Conservation (phyloP, 179 eudicot species). For the Spergularia azorica region DNA sequence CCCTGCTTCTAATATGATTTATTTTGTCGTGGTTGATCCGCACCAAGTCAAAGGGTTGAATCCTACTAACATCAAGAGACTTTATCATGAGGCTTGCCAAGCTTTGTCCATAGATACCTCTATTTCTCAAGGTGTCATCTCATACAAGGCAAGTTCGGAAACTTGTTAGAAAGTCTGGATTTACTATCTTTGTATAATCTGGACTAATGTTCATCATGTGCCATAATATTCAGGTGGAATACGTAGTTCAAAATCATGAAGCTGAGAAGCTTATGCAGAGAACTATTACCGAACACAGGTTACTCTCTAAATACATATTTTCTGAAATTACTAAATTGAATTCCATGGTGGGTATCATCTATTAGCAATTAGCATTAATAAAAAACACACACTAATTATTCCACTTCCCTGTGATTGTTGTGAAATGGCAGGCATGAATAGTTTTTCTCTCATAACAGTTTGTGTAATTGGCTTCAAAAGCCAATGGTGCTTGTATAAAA, state of each 20-base stretch:
- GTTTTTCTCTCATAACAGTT: neutral
- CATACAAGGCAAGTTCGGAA: conserved; percentile 58
- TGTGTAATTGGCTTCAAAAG: neutral
- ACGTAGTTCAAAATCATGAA: conserved; percentile 67
- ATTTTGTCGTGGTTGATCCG: conserved; percentile 80
- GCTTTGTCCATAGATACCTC: conserved; percentile 63
- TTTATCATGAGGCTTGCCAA: conserved; percentile 82
- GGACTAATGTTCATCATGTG: conserved; percentile 13
- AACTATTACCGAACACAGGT: conserved; percentile 71
- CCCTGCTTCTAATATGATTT: conserved; percentile 68
- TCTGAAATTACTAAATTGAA: conserved; percentile 7
- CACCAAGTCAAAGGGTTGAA: conserved; percentile 75
- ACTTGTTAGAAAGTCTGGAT: neutral
- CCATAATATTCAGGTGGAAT: conserved; percentile 65
- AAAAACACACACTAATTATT: neutral
- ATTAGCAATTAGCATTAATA: too few species aligned
- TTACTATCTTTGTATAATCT: neutral
- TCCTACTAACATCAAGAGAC: conserved; percentile 70
- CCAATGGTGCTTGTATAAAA: neutral
- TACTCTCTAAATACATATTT: conserved; percentile 18
- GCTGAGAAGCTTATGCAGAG: conserved; percentile 77
- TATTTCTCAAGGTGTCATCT: conserved; percentile 48
- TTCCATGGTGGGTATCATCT: neutral
- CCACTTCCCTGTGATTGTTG: neutral
- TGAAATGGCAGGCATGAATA: neutral